These are phyloP conservation scores for Claviceps sp. DNA, from an alignment of 2,329 filamentous ascomycete species.

Conservation along the genomic window DNA sequence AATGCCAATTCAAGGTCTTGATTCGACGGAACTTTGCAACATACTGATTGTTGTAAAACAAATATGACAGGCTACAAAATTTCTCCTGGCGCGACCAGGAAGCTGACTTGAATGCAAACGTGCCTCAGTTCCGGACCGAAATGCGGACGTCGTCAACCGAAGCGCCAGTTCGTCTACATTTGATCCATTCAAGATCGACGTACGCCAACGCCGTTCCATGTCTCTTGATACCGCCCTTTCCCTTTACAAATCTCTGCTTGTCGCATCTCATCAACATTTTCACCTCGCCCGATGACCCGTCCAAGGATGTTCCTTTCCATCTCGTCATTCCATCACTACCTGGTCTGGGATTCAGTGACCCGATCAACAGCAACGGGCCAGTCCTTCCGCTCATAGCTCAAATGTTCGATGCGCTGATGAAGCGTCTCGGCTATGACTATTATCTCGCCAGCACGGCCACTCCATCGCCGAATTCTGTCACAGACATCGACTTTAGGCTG, in stretches of 20 bases:
- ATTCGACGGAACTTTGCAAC: background rate
- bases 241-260: slow-evolving; percentile 49
- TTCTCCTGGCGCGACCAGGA: slow-evolving; percentile 54
- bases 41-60: background rate
- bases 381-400: slow-evolving; percentile 39
- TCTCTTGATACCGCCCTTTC: slow-evolving; percentile 52
- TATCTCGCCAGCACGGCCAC: slow-evolving; percentile 46
- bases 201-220: slow-evolving; percentile 44
- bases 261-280: slow-evolving; percentile 40
- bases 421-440: slow-evolving; percentile 39
- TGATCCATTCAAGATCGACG: slow-evolving; percentile 46
- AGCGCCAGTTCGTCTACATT: slow-evolving; percentile 43
- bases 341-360: slow-evolving; percentile 54
- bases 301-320: slow-evolving; percentile 42
- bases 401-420: slow-evolving; percentile 47
- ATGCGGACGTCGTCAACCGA: slow-evolving; percentile 29
- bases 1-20: background rate
- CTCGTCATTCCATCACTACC: slow-evolving; percentile 54
- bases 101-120: slow-evolving; percentile 37
- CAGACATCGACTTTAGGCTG: slow-evolving; percentile 38
- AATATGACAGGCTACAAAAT: slow-evolving; percentile 41
- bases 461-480: slow-evolving; percentile 30
- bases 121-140: slow-evolving; percentile 52
- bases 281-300: slow-evolving; percentile 35
- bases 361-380: slow-evolving; percentile 35